Conservation (phyloP, 371 early-diverging fungal species). For the Phascolomyces articulosus region DNA sequence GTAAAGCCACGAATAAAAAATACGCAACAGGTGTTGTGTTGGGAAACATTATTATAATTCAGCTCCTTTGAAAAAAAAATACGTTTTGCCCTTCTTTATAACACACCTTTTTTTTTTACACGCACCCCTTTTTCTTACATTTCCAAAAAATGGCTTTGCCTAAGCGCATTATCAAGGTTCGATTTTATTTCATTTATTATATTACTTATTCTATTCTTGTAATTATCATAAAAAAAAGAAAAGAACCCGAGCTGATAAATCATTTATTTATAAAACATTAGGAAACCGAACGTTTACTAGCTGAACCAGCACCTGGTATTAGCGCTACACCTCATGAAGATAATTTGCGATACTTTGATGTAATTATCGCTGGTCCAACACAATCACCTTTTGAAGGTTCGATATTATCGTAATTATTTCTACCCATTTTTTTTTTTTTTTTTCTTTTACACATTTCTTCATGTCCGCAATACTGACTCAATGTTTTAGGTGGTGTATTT, state of each 20-base stretch:
- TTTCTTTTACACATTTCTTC: too few species aligned
- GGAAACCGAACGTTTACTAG: constrained; percentile 95
- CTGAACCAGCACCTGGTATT: constrained; percentile 97
- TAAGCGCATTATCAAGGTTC: background rate
- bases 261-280: constrained; percentile 25
- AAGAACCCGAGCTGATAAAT: background rate
- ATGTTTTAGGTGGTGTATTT: constrained; percentile 94
- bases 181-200: background rate
- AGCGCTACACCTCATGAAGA: constrained; percentile 91
- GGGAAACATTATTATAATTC: too few species aligned
- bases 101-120: too few species aligned
- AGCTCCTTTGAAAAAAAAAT: background rate
- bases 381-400: constrained; percentile 99
- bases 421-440: background rate
- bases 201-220: background rate
- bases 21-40: too few species aligned
- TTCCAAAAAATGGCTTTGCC: background rate
- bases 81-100: background rate
- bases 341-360: constrained; percentile 97
- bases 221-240: background rate
- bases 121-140: background rate
- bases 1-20: too few species aligned
- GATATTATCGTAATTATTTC: background rate
- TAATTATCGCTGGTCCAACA: constrained; percentile 93
- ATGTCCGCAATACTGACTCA: too few species aligned